A percentile compares a stretch with the other conserved stretches of the same genome.
Evolutionary conservation across 441 rosid species (phyloP).

Genomic region (Daphne laureola): DNA sequence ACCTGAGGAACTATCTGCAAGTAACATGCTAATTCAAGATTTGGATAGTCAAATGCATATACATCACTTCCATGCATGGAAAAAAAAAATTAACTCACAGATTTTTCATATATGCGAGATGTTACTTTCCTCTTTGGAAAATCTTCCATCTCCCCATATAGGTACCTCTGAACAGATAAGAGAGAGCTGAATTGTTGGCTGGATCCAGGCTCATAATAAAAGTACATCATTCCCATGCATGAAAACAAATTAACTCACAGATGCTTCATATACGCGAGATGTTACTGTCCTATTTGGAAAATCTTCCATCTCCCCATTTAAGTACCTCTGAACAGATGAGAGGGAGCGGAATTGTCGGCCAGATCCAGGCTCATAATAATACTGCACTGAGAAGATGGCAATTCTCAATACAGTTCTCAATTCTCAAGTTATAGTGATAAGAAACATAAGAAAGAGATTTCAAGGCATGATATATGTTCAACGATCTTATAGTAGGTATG

Average conservation of each 20-base stretch:
- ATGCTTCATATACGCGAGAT: constrained; percentile 1
- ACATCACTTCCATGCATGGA: no score
- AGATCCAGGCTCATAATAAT: constrained; percentile 36
- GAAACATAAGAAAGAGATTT: neutral
- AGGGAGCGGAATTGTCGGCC: constrained; percentile 45
- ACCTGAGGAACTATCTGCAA: constrained; percentile 16
- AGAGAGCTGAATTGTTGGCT: constrained; percentile 44
- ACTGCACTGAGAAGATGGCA: constrained; percentile 21
- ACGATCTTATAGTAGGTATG: neutral
- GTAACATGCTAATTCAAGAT: constrained; percentile 3
- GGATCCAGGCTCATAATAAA: constrained; percentile 24
- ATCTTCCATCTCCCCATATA: neutral
- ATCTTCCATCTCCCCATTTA: constrained; percentile 17
- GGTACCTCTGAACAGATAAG: neutral
- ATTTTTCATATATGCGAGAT: no score
- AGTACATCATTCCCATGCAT: neutral
- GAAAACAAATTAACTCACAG: constrained; percentile 18
- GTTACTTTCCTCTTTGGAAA: neutral
- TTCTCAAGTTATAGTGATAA: neutral
- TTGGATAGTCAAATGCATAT: no score
- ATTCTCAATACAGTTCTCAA: constrained; percentile 3
- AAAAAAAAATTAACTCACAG: no score
- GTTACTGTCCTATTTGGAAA: constrained; percentile 2
- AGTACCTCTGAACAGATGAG: constrained; percentile 26
- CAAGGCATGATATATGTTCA: neutral